Percentiles rank a stretch among this genome's conserved stretches.
phyloP scores from a whole-genome alignment of 768 basidiomycete species.

The Trametes gibbosa region DNA sequence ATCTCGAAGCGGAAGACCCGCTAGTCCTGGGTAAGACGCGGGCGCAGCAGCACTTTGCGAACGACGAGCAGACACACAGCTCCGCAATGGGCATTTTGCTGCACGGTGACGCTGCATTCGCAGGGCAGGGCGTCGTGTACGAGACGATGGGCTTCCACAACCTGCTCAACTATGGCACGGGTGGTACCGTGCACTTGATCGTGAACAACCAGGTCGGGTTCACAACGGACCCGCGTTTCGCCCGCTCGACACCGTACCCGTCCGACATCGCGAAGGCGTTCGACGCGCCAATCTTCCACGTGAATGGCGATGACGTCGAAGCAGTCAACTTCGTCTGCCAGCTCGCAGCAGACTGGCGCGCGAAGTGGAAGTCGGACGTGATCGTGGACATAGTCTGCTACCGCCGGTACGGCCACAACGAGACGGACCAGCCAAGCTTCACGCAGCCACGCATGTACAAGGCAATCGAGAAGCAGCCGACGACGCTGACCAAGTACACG shows the following conservation, averaged over 20 bases:
- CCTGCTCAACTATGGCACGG: conserved; percentile 92
- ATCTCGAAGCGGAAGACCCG: conserved; percentile 95
- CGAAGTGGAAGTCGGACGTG: conserved; percentile 98
- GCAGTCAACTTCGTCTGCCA: conserved; percentile 99
- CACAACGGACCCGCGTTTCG: conserved; percentile 96
- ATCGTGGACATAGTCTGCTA: conserved; percentile 99
- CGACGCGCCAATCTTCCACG: conserved; percentile 98
- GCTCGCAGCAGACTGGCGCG: conserved; percentile 95
- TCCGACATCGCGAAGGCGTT: conserved; percentile 99
- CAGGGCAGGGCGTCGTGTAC: conserved; percentile 97
- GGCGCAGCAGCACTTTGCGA: conserved; percentile 91
- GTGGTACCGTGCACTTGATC: conserved; percentile 96
- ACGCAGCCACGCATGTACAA: conserved; percentile 99
- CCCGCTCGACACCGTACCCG: conserved; percentile 96
- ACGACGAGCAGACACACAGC: conserved; percentile 73
- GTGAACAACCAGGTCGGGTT: conserved; percentile 99
- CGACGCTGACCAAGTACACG: conserved; percentile 87
- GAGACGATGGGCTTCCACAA: conserved; percentile 99
- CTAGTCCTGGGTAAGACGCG: conserved; percentile 97
- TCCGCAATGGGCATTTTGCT: conserved; percentile 94
- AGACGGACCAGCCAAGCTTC: conserved; percentile 98
- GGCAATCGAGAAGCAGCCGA: conserved; percentile 91
- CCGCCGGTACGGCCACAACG: conserved; percentile 98
- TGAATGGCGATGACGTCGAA: conserved; percentile 98
- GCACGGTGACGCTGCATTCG: conserved; percentile 98